Base-by-base conservation (phyloP, 1,284 basidiomycete genomes). In the Apiotrichum domesticum region DNA sequence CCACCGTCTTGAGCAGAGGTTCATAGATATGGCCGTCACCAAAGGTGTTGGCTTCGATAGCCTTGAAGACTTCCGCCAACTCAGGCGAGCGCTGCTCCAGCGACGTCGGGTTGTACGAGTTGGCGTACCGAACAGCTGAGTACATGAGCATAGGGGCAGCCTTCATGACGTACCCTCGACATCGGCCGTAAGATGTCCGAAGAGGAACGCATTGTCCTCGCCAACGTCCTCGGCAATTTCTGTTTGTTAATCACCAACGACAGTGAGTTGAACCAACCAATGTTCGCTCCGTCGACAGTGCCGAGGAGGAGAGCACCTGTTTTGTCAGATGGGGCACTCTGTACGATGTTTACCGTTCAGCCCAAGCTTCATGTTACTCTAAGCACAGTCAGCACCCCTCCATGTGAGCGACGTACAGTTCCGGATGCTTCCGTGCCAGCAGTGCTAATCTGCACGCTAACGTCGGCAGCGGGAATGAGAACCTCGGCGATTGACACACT, bases 361-460 rank as follows among this genome's bases (percentile, higher is more conserved):
- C 32, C 71, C 75, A 47, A 81, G 74, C 79, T 96, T 95, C 91
- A 95, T 95, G 81, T 95, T 94, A 40, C 87, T 69, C 61, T 66
- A 45, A 29, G 13, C 10, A 33, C 56, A 35, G 56, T 55, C 54
- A 41, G 44, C 3, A 6, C 29, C 29, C 29, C 29, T 29, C 29
- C 3, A 39, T 48, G 32, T 8, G 32, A 13, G 4, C 13, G 32
- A 57, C 69, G 61, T 37, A 68, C 62, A 7, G 74, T 76, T 44
- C 77, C 77, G 21, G 72, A 76, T 9, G 78, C 79, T 71, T 95
- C 92, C 0, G 92, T 95, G 51, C 93, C 92, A 2, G 91, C 92
- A 8, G 92, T 95, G 37, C 87, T 90, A 75, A 96, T 95, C 75
- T 95, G 93, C 70, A 94, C 88, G 61, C 84, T 87, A 77, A 95